A percentile compares a stretch with the other conserved stretches of the same genome.
Evolutionary conservation across 148 eudicot species (phyloP).

Genomic region (Chenopodium berlandieri): DNA sequence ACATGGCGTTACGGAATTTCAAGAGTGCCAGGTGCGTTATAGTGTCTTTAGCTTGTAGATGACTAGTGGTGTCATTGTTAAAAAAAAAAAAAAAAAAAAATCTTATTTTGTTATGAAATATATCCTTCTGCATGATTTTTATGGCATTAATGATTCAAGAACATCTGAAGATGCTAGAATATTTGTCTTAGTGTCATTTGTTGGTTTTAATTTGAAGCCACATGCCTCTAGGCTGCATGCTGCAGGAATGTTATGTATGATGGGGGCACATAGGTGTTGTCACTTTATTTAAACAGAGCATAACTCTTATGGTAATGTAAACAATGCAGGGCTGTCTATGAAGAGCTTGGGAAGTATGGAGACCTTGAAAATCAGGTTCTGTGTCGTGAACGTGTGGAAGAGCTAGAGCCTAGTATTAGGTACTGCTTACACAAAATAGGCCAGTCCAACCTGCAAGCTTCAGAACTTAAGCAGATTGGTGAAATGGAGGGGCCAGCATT

Average conservation of each 20-base stretch:
- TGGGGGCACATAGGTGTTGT: not conserved
- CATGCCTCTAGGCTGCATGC: slow-evolving; percentile 3
- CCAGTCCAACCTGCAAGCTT: slow-evolving; percentile 82
- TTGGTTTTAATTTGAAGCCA: not conserved
- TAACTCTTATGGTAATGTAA: slow-evolving; percentile 7
- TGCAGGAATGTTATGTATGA: not conserved
- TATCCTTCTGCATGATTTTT: not conserved
- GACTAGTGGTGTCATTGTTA: not conserved
- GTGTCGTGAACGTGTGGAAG: slow-evolving; percentile 93
- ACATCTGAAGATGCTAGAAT: not conserved
- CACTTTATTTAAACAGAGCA: slow-evolving; percentile 2
- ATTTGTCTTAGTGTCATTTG: not conserved
- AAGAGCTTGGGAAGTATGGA: slow-evolving; percentile 98
- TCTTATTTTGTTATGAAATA: not conserved
- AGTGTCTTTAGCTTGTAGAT: not conserved
- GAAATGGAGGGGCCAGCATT: slow-evolving; percentile 98
- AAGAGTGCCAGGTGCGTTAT: slow-evolving; percentile 81
- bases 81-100: not conserved
- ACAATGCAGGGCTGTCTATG: slow-evolving; percentile 80
- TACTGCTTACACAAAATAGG: slow-evolving; percentile 94
- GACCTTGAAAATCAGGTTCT: slow-evolving; percentile 82
- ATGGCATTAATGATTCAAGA: not conserved
- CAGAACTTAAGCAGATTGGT: slow-evolving; percentile 81
- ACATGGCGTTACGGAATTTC: slow-evolving; percentile 74
- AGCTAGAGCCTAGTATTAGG: slow-evolving; percentile 88